Evolutionary conservation across 176 grass and related monocot genomes (phyloP).

Genomic region (Musa schizocarpa): DNA sequence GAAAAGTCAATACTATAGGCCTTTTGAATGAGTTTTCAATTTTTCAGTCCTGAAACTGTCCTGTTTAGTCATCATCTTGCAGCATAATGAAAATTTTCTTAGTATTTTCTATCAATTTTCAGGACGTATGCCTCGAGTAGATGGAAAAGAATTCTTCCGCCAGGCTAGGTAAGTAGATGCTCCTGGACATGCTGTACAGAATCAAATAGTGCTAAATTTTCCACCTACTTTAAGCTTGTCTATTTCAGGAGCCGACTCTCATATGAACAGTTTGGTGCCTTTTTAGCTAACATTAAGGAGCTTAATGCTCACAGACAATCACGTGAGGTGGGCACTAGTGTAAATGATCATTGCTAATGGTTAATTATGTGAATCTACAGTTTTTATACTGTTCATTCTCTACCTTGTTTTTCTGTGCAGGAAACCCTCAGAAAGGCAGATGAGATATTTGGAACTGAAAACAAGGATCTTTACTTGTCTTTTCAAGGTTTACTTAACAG

Average conservation of each 20-base stretch:
- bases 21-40: neutral
- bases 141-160: slow-evolving; percentile 96
- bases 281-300: slow-evolving; percentile 95
- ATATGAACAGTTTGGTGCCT: slow-evolving; percentile 98
- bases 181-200: neutral
- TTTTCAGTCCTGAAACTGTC: neutral
- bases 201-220: neutral
- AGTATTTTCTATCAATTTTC: slow-evolving; percentile 24
- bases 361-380: neutral
- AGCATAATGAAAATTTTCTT: neutral
- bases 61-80: neutral
- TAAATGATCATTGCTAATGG: neutral
- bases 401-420: slow-evolving; percentile 23
- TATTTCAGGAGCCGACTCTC: slow-evolving; percentile 76
- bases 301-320: slow-evolving; percentile 88
- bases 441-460: slow-evolving; percentile 84
- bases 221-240: neutral
- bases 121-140: slow-evolving; percentile 67
- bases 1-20: neutral
- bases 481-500: slow-evolving; percentile 81
- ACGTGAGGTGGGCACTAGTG: slow-evolving; percentile 43
- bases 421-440: slow-evolving; percentile 92
- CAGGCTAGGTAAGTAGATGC: slow-evolving; percentile 60
- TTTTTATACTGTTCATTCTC: neutral
- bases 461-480: slow-evolving; percentile 78